Percentiles rank a stretch among this genome's conserved stretches.
Conservation (phyloP, 2,329 filamentous ascomycete species). For the Aspergillus calidoustus region DNA sequence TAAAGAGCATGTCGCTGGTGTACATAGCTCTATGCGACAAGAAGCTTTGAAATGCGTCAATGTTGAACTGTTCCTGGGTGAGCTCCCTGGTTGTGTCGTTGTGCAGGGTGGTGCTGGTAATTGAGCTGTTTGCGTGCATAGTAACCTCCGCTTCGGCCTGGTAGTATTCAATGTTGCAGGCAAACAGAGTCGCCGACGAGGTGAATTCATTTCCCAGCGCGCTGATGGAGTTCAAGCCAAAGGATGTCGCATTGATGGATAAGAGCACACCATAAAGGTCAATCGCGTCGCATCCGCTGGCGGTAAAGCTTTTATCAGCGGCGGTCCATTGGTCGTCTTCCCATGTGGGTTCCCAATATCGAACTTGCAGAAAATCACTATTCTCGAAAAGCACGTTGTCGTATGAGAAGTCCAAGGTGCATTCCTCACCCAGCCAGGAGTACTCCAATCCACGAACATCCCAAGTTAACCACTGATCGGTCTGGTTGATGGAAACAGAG, state of each 20-base stretch:
- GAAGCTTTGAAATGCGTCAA: slow-evolving; percentile 37
- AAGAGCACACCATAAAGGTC: slow-evolving; percentile 41
- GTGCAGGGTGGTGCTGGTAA: slow-evolving; percentile 30
- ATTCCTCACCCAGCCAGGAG: slow-evolving; percentile 21
- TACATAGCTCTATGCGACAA: slow-evolving; percentile 37
- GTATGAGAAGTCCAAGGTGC: slow-evolving; percentile 36
- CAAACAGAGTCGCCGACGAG: slow-evolving; percentile 36
- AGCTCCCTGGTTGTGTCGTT: slow-evolving; percentile 23
- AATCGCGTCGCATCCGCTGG: slow-evolving; percentile 33
- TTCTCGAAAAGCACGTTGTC: slow-evolving; percentile 33
- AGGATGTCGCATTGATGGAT: slow-evolving; percentile 32
- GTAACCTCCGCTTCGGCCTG: slow-evolving; percentile 33
- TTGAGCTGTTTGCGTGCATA: slow-evolving; percentile 43
- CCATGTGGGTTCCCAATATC: slow-evolving; percentile 40
- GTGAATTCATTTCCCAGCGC: slow-evolving; percentile 22
- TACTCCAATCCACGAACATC: slow-evolving; percentile 33
- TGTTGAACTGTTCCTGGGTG: slow-evolving; percentile 30
- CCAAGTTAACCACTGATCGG: slow-evolving; percentile 31
- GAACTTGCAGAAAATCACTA: slow-evolving; percentile 38
- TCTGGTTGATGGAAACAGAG: slow-evolving; percentile 28
- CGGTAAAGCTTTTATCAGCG: slow-evolving; percentile 29
- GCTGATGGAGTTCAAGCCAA: slow-evolving; percentile 14
- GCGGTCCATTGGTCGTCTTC: slow-evolving; percentile 15
- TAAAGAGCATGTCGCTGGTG: slow-evolving; percentile 40
- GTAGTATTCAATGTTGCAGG: slow-evolving; percentile 36